Evolutionary conservation across 1,139 yeast species (phyloP).

Genomic region (Diutina scorzettiae): DNA sequence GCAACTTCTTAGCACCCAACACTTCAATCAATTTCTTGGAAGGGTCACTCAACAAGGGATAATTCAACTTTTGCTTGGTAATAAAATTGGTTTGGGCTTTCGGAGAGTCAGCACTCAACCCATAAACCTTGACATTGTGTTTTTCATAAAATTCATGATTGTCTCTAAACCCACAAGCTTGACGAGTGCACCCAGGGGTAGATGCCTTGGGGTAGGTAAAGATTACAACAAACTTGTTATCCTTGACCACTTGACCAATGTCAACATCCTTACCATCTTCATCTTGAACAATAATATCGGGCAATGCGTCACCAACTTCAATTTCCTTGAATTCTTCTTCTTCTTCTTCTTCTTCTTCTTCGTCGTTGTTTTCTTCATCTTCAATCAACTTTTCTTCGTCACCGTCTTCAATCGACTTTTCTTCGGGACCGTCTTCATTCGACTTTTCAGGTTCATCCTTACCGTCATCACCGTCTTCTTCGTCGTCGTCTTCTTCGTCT

Average conservation of each 20-base stretch:
- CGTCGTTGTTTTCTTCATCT: slow-evolving; percentile 9
- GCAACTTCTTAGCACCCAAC: slow-evolving; percentile 74
- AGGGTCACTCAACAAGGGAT: slow-evolving; percentile 70
- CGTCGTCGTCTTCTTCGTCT: slow-evolving; percentile 18
- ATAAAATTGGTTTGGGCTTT: slow-evolving; percentile 68
- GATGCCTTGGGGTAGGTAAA: slow-evolving; percentile 86
- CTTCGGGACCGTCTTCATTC: not conserved
- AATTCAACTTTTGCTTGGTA: slow-evolving; percentile 59
- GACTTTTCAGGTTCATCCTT: slow-evolving; percentile 8
- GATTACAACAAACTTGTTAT: slow-evolving; percentile 43
- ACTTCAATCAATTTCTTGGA: slow-evolving; percentile 50
- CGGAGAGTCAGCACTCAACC: slow-evolving; percentile 64
- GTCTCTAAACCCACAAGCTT: slow-evolving; percentile 80
- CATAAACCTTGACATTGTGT: slow-evolving; percentile 43
- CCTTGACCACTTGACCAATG: slow-evolving; percentile 33
- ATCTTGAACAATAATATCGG: slow-evolving; percentile 48
- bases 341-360: slow-evolving; percentile 4
- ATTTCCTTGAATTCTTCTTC: slow-evolving; percentile 18
- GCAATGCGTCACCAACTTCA: slow-evolving; percentile 58
- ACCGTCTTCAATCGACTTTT: not conserved
- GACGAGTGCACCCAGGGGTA: slow-evolving; percentile 93
- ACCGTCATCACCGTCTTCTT: slow-evolving; percentile 20
- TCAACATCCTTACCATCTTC: slow-evolving; percentile 56
- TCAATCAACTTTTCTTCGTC: not conserved
- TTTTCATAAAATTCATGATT: slow-evolving; percentile 42